A percentile compares a stretch with the other conserved stretches of the same genome.
Conservation (phyloP, 2,329 filamentous ascomycete genomes). For the Fusarium irregulare region DNA sequence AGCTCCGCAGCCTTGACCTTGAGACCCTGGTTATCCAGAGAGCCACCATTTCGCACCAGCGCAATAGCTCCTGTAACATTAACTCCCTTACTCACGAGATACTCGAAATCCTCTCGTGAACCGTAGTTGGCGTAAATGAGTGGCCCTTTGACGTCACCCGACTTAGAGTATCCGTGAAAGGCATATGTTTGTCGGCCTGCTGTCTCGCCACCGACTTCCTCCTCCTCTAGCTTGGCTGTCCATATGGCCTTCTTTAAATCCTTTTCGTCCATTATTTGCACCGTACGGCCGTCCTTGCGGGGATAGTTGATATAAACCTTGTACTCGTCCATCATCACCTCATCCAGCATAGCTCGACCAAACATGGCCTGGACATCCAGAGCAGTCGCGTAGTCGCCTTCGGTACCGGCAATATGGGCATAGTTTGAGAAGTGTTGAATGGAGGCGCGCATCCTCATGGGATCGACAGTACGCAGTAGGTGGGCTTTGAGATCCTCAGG, state of each 20-base stretch:
- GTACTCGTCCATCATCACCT: conserved; percentile 81
- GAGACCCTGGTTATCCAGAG: conserved; percentile 76
- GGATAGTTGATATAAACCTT: conserved; percentile 95
- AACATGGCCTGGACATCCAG: conserved; percentile 87
- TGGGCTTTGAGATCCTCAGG: conserved; percentile 83
- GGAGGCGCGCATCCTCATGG: conserved; percentile 75
- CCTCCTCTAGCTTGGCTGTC: conserved; percentile 87
- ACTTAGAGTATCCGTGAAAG: conserved; percentile 91
- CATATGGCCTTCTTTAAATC: conserved; percentile 69
- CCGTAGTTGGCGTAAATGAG: conserved; percentile 95
- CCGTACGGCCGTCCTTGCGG: conserved; percentile 76
- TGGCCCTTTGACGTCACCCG: conserved; percentile 86
- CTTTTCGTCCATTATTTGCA: conserved; percentile 80
- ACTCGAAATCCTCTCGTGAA: conserved; percentile 82
- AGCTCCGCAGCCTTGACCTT: conserved; percentile 92
- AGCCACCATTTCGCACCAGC: conserved; percentile 83
- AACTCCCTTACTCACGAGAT: conserved; percentile 76
- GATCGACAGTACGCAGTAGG: conserved; percentile 78
- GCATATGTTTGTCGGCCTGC: conserved; percentile 76
- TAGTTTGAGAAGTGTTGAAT: conserved; percentile 82
- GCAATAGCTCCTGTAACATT: conserved; percentile 83
- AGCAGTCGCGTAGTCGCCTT: conserved; percentile 88
- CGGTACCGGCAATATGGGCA: conserved; percentile 92
- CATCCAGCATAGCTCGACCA: conserved; percentile 76
- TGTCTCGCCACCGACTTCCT: conserved; percentile 70